A percentile compares a stretch with the other conserved stretches of the same genome.
Conservation (phyloP, 371 early-diverging fungal species). For the Actinomucor elegans region DNA sequence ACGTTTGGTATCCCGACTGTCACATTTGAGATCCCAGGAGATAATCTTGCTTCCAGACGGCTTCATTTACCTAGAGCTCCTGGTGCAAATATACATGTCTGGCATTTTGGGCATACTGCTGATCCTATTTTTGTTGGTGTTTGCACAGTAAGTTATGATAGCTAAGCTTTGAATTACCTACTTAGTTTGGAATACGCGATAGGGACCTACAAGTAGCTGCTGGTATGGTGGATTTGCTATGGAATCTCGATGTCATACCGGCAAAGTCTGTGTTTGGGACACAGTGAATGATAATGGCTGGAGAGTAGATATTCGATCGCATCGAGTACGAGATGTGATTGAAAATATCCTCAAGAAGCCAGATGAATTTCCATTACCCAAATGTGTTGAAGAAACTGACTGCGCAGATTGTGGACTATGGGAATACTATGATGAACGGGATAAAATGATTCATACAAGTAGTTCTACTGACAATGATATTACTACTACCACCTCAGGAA, state of each 20-base stretch:
- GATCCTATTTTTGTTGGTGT: slow-evolving; percentile 94
- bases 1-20: slow-evolving; percentile 87
- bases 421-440: slow-evolving; percentile 57
- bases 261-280: slow-evolving; percentile 69
- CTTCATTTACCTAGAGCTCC: slow-evolving; percentile 73
- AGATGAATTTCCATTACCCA: slow-evolving; percentile 44
- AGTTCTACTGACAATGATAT: not conserved
- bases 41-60: slow-evolving; percentile 74
- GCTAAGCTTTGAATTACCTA: too few species aligned
- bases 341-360: slow-evolving; percentile 68
- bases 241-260: slow-evolving; percentile 66
- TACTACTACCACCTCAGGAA: not conserved
- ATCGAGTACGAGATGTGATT: slow-evolving; percentile 79
- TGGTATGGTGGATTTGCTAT: slow-evolving; percentile 91
- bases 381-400: slow-evolving; percentile 56
- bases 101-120: slow-evolving; percentile 90
- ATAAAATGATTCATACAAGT: not conserved
- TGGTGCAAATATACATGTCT: slow-evolving; percentile 68
- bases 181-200: too few species aligned
- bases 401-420: slow-evolving; percentile 81
- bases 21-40: slow-evolving; percentile 89
- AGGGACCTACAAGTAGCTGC: slow-evolving; percentile 74
- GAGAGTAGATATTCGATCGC: slow-evolving; percentile 74
- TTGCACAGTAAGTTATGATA: slow-evolving; percentile 63
- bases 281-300: slow-evolving; percentile 68